Conservation (phyloP, 768 basidiomycete species). For the Dacryopinax primogenitus region DNA sequence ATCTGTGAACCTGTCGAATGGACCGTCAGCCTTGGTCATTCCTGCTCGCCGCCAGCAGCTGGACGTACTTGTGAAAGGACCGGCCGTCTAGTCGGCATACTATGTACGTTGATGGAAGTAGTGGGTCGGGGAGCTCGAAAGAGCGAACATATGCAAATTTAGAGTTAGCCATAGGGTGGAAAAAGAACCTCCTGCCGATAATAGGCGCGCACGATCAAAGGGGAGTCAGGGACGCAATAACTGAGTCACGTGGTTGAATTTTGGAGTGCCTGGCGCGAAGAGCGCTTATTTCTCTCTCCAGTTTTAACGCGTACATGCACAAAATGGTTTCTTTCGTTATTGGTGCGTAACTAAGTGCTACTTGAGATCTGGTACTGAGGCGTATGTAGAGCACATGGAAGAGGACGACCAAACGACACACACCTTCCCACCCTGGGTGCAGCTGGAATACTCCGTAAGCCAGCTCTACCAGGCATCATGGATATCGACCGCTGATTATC, state of each 20-base stretch:
- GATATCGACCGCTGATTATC: too few relatives aligned
- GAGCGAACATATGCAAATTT: slow-evolving; percentile 80
- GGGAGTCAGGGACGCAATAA: not conserved
- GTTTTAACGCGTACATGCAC: not conserved
- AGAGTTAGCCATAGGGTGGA: slow-evolving; percentile 70
- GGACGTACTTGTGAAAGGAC: slow-evolving; percentile 71
- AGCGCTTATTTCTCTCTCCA: not conserved
- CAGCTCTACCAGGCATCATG: too few relatives aligned
- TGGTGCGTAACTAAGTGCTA: slow-evolving; percentile 7
- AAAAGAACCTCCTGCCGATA: not conserved
- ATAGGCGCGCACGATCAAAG: not conserved
- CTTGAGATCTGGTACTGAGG: not conserved
- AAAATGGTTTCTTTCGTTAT: slow-evolving; percentile 20
- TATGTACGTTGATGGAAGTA: slow-evolving; percentile 74
- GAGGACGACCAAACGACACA: slow-evolving; percentile 68
- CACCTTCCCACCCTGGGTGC: slow-evolving; percentile 62
- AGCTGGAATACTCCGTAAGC: slow-evolving; percentile 74
- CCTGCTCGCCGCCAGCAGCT: not conserved
- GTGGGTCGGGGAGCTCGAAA: slow-evolving; percentile 77
- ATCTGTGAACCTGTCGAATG: slow-evolving; percentile 57
- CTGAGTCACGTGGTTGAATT: not conserved
- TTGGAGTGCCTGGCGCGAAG: slow-evolving; percentile 24
- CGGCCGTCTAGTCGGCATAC: slow-evolving; percentile 85
- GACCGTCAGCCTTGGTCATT: not conserved
- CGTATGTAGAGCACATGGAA: slow-evolving; percentile 73